These are phyloP conservation scores for Platanthera zijinensis DNA, from an alignment of 106 monocot genomes.

Conservation along the genomic window DNA sequence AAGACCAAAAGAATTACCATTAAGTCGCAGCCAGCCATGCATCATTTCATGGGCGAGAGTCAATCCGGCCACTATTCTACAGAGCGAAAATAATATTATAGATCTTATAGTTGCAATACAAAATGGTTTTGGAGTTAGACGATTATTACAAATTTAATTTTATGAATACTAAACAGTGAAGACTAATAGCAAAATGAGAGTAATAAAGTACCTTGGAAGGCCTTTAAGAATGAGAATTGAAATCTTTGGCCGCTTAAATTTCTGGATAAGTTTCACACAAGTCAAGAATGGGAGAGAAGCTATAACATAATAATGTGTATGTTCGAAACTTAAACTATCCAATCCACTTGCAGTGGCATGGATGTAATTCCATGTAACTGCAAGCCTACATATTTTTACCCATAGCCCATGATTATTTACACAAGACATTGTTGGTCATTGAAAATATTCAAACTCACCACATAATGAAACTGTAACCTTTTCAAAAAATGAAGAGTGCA, in stretches of 20 bases:
- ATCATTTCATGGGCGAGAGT: constrained; percentile 94
- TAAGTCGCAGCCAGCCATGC: constrained; percentile 92
- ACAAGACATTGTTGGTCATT: no score
- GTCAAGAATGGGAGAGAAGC: background rate
- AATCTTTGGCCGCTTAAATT: constrained; percentile 50
- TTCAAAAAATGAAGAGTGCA: no score
- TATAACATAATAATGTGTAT: background rate
- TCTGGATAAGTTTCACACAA: constrained; percentile 25
- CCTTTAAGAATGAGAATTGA: constrained; percentile 83
- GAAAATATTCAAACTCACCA: no score
- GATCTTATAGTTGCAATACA: background rate
- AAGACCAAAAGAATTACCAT: constrained; percentile 34
- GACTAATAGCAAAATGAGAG: no score
- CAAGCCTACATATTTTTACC: no score
- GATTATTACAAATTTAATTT: no score
- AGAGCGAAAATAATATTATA: background rate
- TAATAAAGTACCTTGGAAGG: constrained; percentile 57
- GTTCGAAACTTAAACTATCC: no score
- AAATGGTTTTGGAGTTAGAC: background rate
- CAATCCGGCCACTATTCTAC: constrained; percentile 40
- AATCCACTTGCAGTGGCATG: no score
- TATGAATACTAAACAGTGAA: no score
- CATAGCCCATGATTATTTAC: no score
- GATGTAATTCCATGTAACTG: no score
- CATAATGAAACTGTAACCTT: no score